phyloP scores from a whole-genome alignment of 2,329 filamentous ascomycete species.

The Fusarium foetens region DNA sequence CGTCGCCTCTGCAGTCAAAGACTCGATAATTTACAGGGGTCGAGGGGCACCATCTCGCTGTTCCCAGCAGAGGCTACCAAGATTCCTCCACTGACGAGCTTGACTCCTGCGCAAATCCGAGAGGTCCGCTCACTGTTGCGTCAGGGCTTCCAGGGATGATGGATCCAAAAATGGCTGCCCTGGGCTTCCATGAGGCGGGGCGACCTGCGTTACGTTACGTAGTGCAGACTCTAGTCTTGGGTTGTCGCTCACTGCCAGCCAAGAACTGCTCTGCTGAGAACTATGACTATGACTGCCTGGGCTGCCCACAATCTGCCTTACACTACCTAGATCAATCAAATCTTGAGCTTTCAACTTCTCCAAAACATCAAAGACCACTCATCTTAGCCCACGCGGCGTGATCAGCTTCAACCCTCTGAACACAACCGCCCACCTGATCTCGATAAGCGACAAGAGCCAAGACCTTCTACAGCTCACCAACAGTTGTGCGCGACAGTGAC shows the following conservation, averaged over 20 bases:
- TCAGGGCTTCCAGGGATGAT: conserved; percentile 26
- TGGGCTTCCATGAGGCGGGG: conserved; percentile 24
- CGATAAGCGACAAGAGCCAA: conserved; percentile 1
- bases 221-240: conserved; percentile 26
- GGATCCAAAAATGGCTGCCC: conserved; percentile 25
- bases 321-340: conserved; percentile 10
- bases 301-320: conserved; percentile 20
- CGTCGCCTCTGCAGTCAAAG: background rate
- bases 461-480: background rate
- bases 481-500: conserved; percentile 21
- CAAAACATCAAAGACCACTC: conserved; percentile 24
- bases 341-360: conserved; percentile 19
- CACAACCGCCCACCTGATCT: conserved; percentile 27
- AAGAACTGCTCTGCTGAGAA: conserved; percentile 6
- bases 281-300: conserved; percentile 21
- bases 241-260: conserved; percentile 19
- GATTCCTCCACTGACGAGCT: conserved; percentile 20
- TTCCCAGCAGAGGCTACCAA: conserved; percentile 13
- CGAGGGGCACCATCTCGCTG: background rate
- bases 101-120: conserved; percentile 18
- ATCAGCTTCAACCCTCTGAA: conserved; percentile 10
- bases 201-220: conserved; percentile 35
- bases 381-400: conserved; percentile 22
- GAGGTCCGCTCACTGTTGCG: conserved; percentile 32
- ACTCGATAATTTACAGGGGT: conserved; percentile 28